Evolutionary conservation across 768 basidiomycete genomes (phyloP).

Genomic region (Cubamyces sp.): DNA sequence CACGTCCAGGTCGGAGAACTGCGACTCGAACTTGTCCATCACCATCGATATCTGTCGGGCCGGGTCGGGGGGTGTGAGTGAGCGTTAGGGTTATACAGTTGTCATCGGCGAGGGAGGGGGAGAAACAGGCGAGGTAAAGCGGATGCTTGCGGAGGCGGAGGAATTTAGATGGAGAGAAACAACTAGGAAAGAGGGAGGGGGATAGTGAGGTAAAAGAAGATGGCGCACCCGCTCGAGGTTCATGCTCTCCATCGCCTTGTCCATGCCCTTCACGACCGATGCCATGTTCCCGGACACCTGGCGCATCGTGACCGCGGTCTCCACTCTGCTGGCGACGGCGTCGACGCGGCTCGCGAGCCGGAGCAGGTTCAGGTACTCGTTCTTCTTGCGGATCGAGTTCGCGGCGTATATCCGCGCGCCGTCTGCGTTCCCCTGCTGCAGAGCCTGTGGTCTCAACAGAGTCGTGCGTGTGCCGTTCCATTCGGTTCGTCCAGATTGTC

Average conservation of each 20-base stretch:
- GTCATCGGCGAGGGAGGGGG: too few species aligned
- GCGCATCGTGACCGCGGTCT: slow-evolving; percentile 98
- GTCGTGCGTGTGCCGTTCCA: too few species aligned
- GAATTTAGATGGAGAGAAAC: background rate
- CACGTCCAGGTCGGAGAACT: slow-evolving; percentile 96
- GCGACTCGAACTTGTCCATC: slow-evolving; percentile 98
- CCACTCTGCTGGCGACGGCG: slow-evolving; percentile 94
- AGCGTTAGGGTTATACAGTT: background rate
- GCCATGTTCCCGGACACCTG: slow-evolving; percentile 97
- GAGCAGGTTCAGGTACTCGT: slow-evolving; percentile 88
- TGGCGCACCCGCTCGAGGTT: slow-evolving; percentile 88
- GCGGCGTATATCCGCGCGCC: slow-evolving; percentile 98
- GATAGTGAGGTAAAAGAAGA: background rate
- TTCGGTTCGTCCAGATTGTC: too few species aligned
- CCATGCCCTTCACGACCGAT: slow-evolving; percentile 96
- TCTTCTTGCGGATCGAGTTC: slow-evolving; percentile 98
- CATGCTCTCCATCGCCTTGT: slow-evolving; percentile 99
- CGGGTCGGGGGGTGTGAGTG: background rate
- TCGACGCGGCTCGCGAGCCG: slow-evolving; percentile 91
- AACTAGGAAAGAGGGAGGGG: background rate
- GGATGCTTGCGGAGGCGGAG: too few species aligned
- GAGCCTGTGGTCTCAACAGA: slow-evolving; percentile 58
- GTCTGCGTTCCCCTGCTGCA: slow-evolving; percentile 95
- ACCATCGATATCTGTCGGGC: slow-evolving; percentile 86
- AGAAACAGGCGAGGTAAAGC: too few species aligned